Evolutionary conservation across 306 rosid genomes (phyloP), one percentile per base, ranked within the genome.

Genomic region (Oxytropis ochrocephala): DNA sequence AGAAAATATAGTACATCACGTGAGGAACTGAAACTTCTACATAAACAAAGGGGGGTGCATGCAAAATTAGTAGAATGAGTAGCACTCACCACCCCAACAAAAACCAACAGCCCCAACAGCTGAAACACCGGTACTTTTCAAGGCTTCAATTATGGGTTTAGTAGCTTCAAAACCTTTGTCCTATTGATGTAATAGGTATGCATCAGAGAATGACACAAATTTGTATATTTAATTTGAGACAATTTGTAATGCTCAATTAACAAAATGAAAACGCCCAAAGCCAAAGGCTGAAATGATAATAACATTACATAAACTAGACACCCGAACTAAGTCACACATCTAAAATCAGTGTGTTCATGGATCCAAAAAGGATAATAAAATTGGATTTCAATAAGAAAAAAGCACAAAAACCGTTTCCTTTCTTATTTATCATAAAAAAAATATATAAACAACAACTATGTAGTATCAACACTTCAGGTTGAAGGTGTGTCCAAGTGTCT

Each of bases 21-120:
- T 36, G 61, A 55, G 68, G 49, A 70, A 5, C 61, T 53, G 35
- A 64, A 72, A 47, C 18, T 32, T 30, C 42, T 39, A 32, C 30
- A 33, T 62, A 36, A 75, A 12, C 33, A 39, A n/a, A 46, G 24
- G 9, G n/a, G 2, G 12, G 39, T 62, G 71, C 71, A 36, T 18
- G 54, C 0, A 11, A 21, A 62, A 55, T 35, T 54, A 36, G 64
- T 24, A 70, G 17, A 49, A 36, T 36, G 27, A 50, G 50, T 74
- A 38, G 73, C 17, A 74, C 87, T 81, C 78, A 87, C 95, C 98
- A 24, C 98, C 98, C 96, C 96, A 92, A 69, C 95, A 89, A 70
- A 85, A 81, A 61, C 89, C 92, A 7, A 54, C 95, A 47, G 89
- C 91, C n/a, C 95, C 92, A 0, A 89, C 43, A 7, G 88, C 80